Base-by-base conservation (phyloP, 208 protist genomes). In the Tritrichomonas musculus region DNA sequence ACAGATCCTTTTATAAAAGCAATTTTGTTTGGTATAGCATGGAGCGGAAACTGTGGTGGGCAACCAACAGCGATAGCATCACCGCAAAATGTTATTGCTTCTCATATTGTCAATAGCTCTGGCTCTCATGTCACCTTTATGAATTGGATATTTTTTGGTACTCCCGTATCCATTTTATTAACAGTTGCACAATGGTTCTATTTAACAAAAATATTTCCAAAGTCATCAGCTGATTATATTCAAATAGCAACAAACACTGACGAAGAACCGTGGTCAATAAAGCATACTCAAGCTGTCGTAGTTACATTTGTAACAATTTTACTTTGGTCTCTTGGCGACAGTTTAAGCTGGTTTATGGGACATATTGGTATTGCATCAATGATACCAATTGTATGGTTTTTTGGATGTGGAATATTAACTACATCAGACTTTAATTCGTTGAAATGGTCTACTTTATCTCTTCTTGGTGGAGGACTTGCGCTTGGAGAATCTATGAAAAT, bases 41-140 rank as follows among this genome's bases (percentile, higher is more conserved):
- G 77, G 77, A 88, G 77, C 41, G 77, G 77, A 39, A 88, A 88
- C 47, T 88, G 77, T 30, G 77, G 47, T 41, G 77, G 77, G 4
- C 33, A 44, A 47, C 44, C 47, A 33, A 88, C 77, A 27, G n/a
- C 47, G 27, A 88, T 88, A 39, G 44, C 77, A 39, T 88, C 77
- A 20, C 77, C 77, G 17, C 77, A 88, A 36, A 88, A 88, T 88
- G 77, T 88, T 20, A 88, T 88, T 57, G 77, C 77, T 57, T 88
- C 77, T 22, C 33, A 49, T 27, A n/a, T 88, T 50, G 47, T 88
- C n/a, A n/a, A 44, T 39, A 20, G 27, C 0, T 13, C 77, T 4
- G 47, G 57, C 2, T 27, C 33, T 60, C 77, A 44, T 33, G 44
- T 88, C 5, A 33, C 25, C 4, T 88, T 88, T 33, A 57, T 88